Conservation (phyloP, 108 stramenopile genomes). For the Fistulifera pelliculosa region DNA sequence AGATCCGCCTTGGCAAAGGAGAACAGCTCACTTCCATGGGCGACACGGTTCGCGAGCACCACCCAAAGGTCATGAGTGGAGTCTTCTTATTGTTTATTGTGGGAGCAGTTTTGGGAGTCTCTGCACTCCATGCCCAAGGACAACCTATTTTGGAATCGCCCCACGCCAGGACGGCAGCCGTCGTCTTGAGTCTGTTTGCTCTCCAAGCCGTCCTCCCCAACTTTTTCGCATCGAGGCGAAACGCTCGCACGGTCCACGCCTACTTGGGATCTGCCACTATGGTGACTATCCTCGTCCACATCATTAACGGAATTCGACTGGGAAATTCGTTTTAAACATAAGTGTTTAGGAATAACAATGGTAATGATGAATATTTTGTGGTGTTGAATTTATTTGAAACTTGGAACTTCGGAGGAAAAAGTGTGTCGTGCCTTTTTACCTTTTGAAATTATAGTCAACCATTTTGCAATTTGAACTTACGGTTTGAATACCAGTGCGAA, state of each 20-base stretch:
- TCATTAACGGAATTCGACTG: slow-evolving; percentile 25
- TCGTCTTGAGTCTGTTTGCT: slow-evolving; percentile 14
- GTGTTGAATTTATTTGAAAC: too few species aligned
- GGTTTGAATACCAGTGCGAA: too few species aligned
- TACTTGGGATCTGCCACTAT: slow-evolving; percentile 39
- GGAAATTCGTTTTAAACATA: slow-evolving; percentile 23
- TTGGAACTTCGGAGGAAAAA: too few species aligned
- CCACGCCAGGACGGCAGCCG: slow-evolving; percentile 31
- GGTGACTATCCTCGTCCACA: slow-evolving; percentile 27
- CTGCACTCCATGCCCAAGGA: slow-evolving; percentile 29
- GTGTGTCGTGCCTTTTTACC: too few species aligned
- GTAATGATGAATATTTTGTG: too few species aligned
- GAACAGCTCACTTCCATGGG: slow-evolving; percentile 31
- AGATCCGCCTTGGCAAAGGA: slow-evolving; percentile 38
- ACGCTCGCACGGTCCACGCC: slow-evolving; percentile 29
- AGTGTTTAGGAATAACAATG: too few species aligned
- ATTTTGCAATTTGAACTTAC: too few species aligned
- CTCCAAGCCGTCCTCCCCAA: slow-evolving; percentile 32
- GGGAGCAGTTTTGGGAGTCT: slow-evolving; percentile 39
- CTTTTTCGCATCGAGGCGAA: slow-evolving; percentile 15
- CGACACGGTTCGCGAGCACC: slow-evolving; percentile 36
- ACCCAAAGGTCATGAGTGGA: slow-evolving; percentile 32
- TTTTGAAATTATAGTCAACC: too few species aligned
- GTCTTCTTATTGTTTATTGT: slow-evolving; percentile 42
- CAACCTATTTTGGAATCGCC: slow-evolving; percentile 26